phyloP scores from a whole-genome alignment of 257 asterid genomes.

The Fraxinus anomala region DNA sequence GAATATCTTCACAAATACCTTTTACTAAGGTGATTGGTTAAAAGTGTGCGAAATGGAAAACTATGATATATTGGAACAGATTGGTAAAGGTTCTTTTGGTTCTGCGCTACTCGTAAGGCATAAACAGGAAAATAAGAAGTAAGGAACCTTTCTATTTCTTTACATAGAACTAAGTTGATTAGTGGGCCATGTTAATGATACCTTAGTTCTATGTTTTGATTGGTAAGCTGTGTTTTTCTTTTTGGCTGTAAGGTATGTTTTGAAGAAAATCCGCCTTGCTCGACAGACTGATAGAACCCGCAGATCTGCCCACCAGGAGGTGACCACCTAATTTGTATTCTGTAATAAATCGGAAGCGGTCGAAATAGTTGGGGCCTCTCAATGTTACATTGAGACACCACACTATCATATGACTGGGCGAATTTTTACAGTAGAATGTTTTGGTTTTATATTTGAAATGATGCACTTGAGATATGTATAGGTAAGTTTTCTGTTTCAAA shows the following conservation, averaged over 20 bases:
- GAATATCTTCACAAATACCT: conserved; percentile 10
- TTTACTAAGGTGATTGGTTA: conserved; percentile 14
- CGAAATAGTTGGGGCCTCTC: conserved; percentile 2
- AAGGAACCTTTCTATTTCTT: conserved; percentile 34
- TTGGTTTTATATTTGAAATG: neutral
- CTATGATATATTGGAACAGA: conserved; percentile 87
- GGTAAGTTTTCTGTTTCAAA: neutral
- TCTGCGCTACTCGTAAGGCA: conserved; percentile 96
- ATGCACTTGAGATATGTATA: conserved; percentile 20
- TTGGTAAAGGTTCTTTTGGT: conserved; percentile 96
- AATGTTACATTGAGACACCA: neutral
- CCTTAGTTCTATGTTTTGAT: conserved; percentile 2
- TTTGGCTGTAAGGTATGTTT: conserved; percentile 67
- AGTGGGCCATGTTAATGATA: neutral
- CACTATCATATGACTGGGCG: neutral
- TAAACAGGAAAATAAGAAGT: conserved; percentile 91
- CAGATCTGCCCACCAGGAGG: conserved; percentile 99
- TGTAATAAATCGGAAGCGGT: neutral
- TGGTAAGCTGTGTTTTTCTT: conserved; percentile 19
- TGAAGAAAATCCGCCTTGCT: conserved; percentile 98
- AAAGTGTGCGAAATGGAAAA: conserved; percentile 60
- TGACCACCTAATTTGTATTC: conserved; percentile 29
- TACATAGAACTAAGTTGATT: neutral
- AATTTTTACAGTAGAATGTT: neutral
- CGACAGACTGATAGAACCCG: conserved; percentile 98